Evolutionary conservation across 2,329 filamentous ascomycete species (phyloP).

Genomic region (Furcasterigmium sp.): DNA sequence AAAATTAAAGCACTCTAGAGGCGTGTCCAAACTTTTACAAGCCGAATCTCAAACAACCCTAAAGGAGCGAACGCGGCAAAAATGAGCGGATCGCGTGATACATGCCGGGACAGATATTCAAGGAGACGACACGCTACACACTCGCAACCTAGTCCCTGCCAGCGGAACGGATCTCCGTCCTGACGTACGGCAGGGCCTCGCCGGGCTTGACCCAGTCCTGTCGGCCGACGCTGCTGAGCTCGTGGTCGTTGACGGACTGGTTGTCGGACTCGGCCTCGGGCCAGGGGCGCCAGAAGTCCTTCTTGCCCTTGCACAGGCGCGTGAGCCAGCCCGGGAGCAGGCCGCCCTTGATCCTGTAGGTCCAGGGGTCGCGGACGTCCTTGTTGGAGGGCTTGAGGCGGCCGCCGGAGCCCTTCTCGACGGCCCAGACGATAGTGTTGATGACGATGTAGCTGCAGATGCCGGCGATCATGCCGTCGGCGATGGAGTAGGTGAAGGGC

Average conservation of each 20-base stretch:
- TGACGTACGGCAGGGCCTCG: neutral
- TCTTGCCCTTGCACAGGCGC: slow-evolving; percentile 60
- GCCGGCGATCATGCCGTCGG: slow-evolving; percentile 80
- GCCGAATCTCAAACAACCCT: no score
- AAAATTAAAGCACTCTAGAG: no score
- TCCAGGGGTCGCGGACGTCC: slow-evolving; percentile 74
- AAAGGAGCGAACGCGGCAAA: no score
- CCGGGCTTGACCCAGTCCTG: neutral
- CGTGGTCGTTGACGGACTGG: slow-evolving; percentile 12
- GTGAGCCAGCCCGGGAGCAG: slow-evolving; percentile 70
- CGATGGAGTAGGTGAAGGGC: slow-evolving; percentile 88
- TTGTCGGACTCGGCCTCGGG: slow-evolving; percentile 11
- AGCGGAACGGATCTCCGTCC: neutral
- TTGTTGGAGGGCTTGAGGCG: slow-evolving; percentile 71
- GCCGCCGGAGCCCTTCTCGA: slow-evolving; percentile 62
- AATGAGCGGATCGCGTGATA: no score
- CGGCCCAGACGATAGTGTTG: slow-evolving; percentile 64
- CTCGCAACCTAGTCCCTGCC: neutral
- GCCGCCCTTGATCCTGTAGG: slow-evolving; percentile 69
- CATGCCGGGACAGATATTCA: no score
- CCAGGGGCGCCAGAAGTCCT: slow-evolving; percentile 62
- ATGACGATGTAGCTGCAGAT: slow-evolving; percentile 72
- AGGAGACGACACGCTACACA: no score
- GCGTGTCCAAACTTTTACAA: no score
- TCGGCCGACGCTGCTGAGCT: neutral